phyloP scores from a whole-genome alignment of 768 basidiomycete species.

The Lactifluus piperatus region DNA sequence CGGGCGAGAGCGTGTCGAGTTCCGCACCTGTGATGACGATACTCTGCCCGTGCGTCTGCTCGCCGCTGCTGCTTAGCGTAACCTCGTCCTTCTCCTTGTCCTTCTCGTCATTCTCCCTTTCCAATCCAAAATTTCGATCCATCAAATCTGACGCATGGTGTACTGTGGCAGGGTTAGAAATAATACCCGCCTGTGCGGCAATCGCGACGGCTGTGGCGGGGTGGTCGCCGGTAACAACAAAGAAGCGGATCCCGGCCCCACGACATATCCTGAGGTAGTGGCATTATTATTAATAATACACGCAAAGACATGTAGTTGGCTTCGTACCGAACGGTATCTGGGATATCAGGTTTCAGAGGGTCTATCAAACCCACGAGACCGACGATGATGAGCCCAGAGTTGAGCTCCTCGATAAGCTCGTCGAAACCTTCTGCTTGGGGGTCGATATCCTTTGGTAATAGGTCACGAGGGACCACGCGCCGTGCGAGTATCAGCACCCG shows the following conservation, averaged over 20 bases:
- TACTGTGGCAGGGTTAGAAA: slow-evolving; percentile 31
- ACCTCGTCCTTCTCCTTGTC: slow-evolving; percentile 28
- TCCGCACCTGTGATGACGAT: slow-evolving; percentile 37
- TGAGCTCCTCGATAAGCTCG: slow-evolving; percentile 34
- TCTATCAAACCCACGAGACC: slow-evolving; percentile 55
- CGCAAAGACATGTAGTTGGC: too few species aligned
- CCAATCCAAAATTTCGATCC: slow-evolving; percentile 19
- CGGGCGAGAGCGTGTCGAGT: slow-evolving; percentile 15
- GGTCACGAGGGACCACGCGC: slow-evolving; percentile 30
- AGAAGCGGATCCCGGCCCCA: slow-evolving; percentile 51
- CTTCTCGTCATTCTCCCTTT: slow-evolving; percentile 27
- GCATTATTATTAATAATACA: too few species aligned
- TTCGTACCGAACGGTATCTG: slow-evolving; percentile 33
- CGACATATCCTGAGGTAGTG: slow-evolving; percentile 37
- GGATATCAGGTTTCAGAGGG: slow-evolving; percentile 47
- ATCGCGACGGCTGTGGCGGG: slow-evolving; percentile 55
- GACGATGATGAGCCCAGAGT: slow-evolving; percentile 41
- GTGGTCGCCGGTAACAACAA: slow-evolving; percentile 57
- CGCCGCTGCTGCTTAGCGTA: background rate
- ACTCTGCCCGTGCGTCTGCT: slow-evolving; percentile 22
- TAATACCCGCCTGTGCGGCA: slow-evolving; percentile 51
- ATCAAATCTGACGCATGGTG: slow-evolving; percentile 34
- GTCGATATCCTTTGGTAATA: slow-evolving; percentile 26
- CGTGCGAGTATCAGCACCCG: slow-evolving; percentile 55
- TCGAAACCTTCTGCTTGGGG: slow-evolving; percentile 33